These are phyloP conservation scores for Rostrohypoxylon terebratum DNA, from an alignment of 495 filamentous ascomycete genomes.

Conservation along the genomic window DNA sequence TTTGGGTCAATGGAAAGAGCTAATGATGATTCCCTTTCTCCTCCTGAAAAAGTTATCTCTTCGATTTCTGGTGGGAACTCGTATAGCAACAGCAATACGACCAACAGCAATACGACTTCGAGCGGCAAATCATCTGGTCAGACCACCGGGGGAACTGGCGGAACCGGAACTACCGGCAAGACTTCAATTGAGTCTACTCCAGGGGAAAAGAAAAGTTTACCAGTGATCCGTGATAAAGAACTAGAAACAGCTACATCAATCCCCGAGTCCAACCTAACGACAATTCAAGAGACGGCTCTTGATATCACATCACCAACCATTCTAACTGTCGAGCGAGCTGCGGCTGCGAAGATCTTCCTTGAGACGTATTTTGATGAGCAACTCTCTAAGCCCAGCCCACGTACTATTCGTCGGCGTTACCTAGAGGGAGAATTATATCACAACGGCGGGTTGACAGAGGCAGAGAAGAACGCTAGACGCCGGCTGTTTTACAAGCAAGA, in stretches of 20 bases:
- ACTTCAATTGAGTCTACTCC: conserved; percentile 56
- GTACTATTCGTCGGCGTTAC: conserved; percentile 73
- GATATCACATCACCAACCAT: conserved; percentile 68
- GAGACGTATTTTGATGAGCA: conserved; percentile 84
- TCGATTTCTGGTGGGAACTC: conserved; percentile 40
- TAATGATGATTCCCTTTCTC: conserved; percentile 30
- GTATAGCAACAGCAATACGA: conserved; percentile 47
- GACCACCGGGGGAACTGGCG: conserved; percentile 43
- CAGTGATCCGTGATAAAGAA: conserved; percentile 43
- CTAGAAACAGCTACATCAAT: conserved; percentile 33
- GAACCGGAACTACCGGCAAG: conserved; percentile 52
- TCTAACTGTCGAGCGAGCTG: conserved; percentile 78
- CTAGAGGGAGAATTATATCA: conserved; percentile 73
- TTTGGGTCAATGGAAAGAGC: conserved; percentile 42
- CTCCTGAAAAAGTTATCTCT: conserved; percentile 34
- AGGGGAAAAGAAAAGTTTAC: conserved; percentile 42
- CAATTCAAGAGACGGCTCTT: conserved; percentile 57
- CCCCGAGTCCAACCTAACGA: conserved; percentile 51
- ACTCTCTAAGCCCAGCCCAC: conserved; percentile 65
- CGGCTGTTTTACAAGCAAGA: conserved; percentile 73
- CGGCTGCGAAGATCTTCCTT: conserved; percentile 86
- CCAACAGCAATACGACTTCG: conserved; percentile 50
- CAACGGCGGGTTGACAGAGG: conserved; percentile 60
- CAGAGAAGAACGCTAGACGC: conserved; percentile 67
- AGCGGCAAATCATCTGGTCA: conserved; percentile 49